Percentiles rank a stretch among this genome's conserved stretches.
These are phyloP conservation scores for Ascodesmis nigricans DNA, from an alignment of 495 filamentous ascomycete genomes.

Conservation along the genomic window DNA sequence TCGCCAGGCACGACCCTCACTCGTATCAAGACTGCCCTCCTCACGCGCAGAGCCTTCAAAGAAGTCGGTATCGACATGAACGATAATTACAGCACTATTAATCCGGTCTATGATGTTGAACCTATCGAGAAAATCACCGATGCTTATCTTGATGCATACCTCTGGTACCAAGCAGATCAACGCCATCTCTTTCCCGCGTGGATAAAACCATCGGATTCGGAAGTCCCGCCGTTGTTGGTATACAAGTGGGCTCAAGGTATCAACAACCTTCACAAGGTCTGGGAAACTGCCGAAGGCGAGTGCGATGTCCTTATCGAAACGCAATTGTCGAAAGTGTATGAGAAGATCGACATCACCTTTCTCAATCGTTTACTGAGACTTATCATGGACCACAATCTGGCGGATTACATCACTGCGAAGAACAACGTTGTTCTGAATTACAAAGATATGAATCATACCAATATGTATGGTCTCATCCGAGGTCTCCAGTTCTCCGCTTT, in stretches of 20 bases:
- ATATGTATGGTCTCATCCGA: slow-evolving; percentile 94
- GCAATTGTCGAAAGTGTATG: slow-evolving; percentile 92
- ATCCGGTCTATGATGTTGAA: slow-evolving; percentile 97
- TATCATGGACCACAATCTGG: slow-evolving; percentile 99
- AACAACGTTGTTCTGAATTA: slow-evolving; percentile 99
- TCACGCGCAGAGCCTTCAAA: slow-evolving; percentile 96
- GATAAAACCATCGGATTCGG: slow-evolving; percentile 98
- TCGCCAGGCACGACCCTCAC: slow-evolving; percentile 91
- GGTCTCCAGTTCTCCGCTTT: slow-evolving; percentile 96
- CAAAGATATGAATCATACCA: slow-evolving; percentile 99
- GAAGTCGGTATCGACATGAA: slow-evolving; percentile 99
- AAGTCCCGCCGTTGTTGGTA: slow-evolving; percentile 86
- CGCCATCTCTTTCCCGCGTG: slow-evolving; percentile 93
- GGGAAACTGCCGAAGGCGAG: slow-evolving; percentile 86
- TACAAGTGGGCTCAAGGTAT: slow-evolving; percentile 99
- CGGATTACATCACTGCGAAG: slow-evolving; percentile 97
- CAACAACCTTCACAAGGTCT: slow-evolving; percentile 95
- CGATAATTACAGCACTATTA: slow-evolving; percentile 97
- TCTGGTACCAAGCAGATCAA: slow-evolving; percentile 98
- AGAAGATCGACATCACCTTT: slow-evolving; percentile 95
- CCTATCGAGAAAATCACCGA: slow-evolving; percentile 99
- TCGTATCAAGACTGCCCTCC: slow-evolving; percentile 89
- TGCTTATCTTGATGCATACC: slow-evolving; percentile 94
- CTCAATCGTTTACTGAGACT: slow-evolving; percentile 79
- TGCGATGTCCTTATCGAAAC: slow-evolving; percentile 99